Evolutionary conservation across 306 rosid genomes (phyloP), one percentile per base, ranked within the genome.

Genomic region (Elaeagnus macrophylla): DNA sequence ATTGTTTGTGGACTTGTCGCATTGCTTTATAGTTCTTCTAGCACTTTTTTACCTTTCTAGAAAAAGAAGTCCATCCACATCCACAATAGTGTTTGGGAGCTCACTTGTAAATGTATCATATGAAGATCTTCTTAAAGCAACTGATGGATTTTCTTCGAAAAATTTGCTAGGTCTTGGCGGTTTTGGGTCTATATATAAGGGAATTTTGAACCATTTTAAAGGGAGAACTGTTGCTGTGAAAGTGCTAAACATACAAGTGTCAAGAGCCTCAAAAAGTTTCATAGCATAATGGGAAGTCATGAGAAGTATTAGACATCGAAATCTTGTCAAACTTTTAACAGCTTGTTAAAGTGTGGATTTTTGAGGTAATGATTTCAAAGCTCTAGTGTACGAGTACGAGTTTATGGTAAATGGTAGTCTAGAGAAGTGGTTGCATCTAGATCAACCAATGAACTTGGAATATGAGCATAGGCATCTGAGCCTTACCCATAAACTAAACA

Each of bases 221-320:
- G n/a, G n/a, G n/a, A n/a, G n/a, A n/a, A n/a, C n/a, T n/a, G n/a
- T n/a, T n/a, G n/a, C n/a, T n/a, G n/a, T n/a, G n/a, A n/a, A n/a
- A n/a, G 59, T 66, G 12, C 57, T 66, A 51, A 51, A 66, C 40
- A 19, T 49, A 39, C 37, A 66, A 6, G 45, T 15, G 14, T 53
- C 45, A 20, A 20, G 43, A 42, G 64, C 59, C 10, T 54, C 54
- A 11, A 53, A 47, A 8, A 41, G 46, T 13, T 64, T 64, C 46
- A 14, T 66, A 41, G 59, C 71, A 14, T 65, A 67, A 52, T 67
- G 65, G n/a, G 64, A 67, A 57, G 65, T 54, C 8, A 37, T 67
- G n/a, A 32, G 44, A 37, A 48, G 45, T 52, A 39, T 67, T 20
- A 52, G 60, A 45, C 65, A 67, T 51, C 45, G 72, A 8, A 67